Conservation (phyloP, 192 early-diverging fungal genomes). For the Gryganskiella cystojenkinii region DNA sequence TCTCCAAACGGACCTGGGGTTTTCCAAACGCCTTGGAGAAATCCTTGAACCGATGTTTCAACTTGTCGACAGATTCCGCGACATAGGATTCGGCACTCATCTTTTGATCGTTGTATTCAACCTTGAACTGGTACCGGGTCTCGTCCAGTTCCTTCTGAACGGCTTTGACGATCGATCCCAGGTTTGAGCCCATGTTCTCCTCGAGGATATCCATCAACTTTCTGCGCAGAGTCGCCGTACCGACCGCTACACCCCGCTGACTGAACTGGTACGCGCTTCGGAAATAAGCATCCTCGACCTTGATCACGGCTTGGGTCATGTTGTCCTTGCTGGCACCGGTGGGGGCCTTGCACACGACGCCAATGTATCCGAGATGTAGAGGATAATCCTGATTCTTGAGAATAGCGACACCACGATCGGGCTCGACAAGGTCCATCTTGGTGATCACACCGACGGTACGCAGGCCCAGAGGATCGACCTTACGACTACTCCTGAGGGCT, state of each 20-base stretch:
- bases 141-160: conserved; percentile 97
- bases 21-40: conserved; percentile 94
- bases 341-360: conserved; percentile 89
- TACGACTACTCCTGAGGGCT: conserved; percentile 80
- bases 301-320: conserved; percentile 64
- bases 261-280: conserved; percentile 64
- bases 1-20: conserved; percentile 91
- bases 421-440: conserved; percentile 90
- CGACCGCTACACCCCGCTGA: conserved; percentile 79
- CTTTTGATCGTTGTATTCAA: conserved; percentile 96
- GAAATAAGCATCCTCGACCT: conserved; percentile 68
- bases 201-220: conserved; percentile 93
- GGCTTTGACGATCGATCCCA: conserved; percentile 87
- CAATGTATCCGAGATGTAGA: conserved; percentile 94
- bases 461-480: conserved; percentile 81
- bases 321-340: conserved; percentile 49
- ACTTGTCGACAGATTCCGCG: conserved; percentile 90
- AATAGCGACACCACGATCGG: conserved; percentile 79
- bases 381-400: conserved; percentile 94
- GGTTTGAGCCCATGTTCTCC: conserved; percentile 87
- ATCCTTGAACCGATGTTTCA: conserved; percentile 96
- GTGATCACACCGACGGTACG: conserved; percentile 89
- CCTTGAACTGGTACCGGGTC: conserved; percentile 97
- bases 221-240: conserved; percentile 85
- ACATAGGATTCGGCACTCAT: conserved; percentile 97